These are phyloP conservation scores for Conoideocrella luteorostrata DNA, from an alignment of 2,329 filamentous ascomycete genomes.

Conservation along the genomic window DNA sequence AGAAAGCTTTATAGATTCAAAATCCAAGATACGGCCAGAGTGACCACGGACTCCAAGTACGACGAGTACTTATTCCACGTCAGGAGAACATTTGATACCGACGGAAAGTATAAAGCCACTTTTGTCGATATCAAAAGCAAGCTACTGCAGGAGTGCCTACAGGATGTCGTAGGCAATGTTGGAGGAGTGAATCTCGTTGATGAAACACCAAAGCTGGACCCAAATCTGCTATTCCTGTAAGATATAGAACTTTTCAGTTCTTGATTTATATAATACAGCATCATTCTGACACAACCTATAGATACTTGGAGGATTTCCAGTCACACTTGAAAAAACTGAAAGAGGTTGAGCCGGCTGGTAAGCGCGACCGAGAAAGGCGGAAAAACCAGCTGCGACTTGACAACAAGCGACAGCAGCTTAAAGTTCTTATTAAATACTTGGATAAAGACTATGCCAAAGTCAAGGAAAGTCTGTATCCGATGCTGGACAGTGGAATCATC, in stretches of 20 bases:
- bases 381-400: constrained; percentile 53
- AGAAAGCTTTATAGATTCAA: constrained; percentile 43
- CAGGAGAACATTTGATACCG: constrained; percentile 74
- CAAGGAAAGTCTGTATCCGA: constrained; percentile 71
- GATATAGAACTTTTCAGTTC: constrained; percentile 14
- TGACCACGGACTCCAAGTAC: constrained; percentile 48
- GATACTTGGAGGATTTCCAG: constrained; percentile 74
- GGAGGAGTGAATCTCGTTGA: constrained; percentile 67
- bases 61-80: constrained; percentile 80
- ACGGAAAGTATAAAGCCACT: constrained; percentile 69
- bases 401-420: constrained; percentile 58
- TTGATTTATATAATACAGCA: too few relatives aligned
- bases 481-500: constrained; percentile 76
- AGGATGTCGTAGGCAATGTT: constrained; percentile 30
- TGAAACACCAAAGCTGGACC: constrained; percentile 67
- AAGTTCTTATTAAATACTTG: constrained; percentile 68
- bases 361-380: constrained; percentile 50
- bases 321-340: constrained; percentile 58
- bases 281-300: not conserved
- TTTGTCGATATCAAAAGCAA: constrained; percentile 83
- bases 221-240: constrained; percentile 62
- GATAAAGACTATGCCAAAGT: constrained; percentile 72
- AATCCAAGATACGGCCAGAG: constrained; percentile 47
- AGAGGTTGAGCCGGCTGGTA: constrained; percentile 41
- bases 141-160: constrained; percentile 58